phyloP scores from a whole-genome alignment of 73 alveolate genomes.

The Uronychia binucleata region DNA sequence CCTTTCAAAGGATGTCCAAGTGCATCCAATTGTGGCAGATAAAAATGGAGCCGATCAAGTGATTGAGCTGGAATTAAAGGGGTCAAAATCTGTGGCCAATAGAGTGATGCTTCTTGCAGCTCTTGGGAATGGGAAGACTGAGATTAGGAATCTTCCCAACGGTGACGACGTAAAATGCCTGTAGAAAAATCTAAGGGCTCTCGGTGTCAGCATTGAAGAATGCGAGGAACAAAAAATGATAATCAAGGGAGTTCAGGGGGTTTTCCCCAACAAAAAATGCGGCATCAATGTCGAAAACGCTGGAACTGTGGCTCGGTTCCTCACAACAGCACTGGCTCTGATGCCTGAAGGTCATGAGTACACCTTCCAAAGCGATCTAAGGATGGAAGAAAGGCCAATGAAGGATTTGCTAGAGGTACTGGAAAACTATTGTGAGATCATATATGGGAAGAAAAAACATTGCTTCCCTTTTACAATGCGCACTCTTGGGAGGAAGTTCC shows the following conservation, averaged over 20 bases:
- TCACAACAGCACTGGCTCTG: conserved; percentile 23
- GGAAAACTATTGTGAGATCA: neutral
- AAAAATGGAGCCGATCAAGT: neutral
- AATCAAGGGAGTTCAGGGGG: conserved; percentile 29
- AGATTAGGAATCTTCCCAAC: conserved; percentile 18
- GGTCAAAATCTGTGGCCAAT: conserved; percentile 50
- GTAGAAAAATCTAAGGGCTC: conserved; percentile 11
- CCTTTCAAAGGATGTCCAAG: neutral
- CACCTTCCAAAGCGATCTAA: conserved; percentile 20
- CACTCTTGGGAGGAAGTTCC: neutral
- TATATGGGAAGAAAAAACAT: neutral
- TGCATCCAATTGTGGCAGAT: neutral
- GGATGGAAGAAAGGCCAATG: conserved; percentile 60
- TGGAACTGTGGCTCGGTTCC: conserved; percentile 57
- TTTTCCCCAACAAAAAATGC: conserved; percentile 8
- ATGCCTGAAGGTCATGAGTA: conserved; percentile 8
- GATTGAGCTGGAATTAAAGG: neutral
- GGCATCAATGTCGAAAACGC: conserved; percentile 46
- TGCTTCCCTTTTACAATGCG: neutral
- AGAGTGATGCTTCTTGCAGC: conserved; percentile 52
- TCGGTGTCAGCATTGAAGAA: conserved; percentile 29
- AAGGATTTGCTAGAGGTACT: conserved; percentile 44
- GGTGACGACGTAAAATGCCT: conserved; percentile 50
- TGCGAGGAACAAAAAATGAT: neutral
- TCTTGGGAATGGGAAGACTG: conserved; percentile 29